These are phyloP conservation scores for Trichoderma atroviride DNA, from an alignment of 2,329 filamentous ascomycete species.

Conservation along the genomic window DNA sequence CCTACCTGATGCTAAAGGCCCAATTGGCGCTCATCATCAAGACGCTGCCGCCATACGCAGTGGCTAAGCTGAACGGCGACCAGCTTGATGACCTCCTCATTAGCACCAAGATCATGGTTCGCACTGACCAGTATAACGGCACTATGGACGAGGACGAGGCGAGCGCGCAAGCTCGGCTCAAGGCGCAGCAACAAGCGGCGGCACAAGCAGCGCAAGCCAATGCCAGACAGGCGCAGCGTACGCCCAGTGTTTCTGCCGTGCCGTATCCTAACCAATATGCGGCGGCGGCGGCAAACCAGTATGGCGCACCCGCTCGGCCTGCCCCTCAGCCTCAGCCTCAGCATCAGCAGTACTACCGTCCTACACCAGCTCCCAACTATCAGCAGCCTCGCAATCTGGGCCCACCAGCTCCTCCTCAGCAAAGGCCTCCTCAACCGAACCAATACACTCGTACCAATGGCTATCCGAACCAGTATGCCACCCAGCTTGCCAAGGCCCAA, in stretches of 20 bases:
- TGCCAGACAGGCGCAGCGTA: conserved; percentile 43
- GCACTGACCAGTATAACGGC: conserved; percentile 73
- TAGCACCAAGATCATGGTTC: conserved; percentile 74
- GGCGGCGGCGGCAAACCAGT: conserved; percentile 42
- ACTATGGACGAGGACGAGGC: conserved; percentile 82
- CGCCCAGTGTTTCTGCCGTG: conserved; percentile 43
- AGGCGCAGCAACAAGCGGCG: conserved; percentile 42
- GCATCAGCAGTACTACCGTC: conserved; percentile 52
- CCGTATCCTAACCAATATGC: conserved; percentile 51
- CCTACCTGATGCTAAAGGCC: conserved; percentile 74
- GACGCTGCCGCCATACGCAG: conserved; percentile 78
- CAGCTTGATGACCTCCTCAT: conserved; percentile 82
- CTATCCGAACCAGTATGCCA: conserved; percentile 50
- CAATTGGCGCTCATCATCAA: conserved; percentile 75
- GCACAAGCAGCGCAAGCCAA: conserved; percentile 39
- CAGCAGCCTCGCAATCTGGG: conserved; percentile 46
- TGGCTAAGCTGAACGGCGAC: conserved; percentile 83
- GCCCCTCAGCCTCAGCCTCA: conserved; percentile 47
- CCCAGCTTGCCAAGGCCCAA: conserved; percentile 56
- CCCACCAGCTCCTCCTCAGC: conserved; percentile 38
- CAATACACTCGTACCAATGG: conserved; percentile 55
- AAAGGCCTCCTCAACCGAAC: conserved; percentile 43
- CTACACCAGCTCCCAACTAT: conserved; percentile 44
- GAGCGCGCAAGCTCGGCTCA: conserved; percentile 55
- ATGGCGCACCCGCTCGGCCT: conserved; percentile 51